These are phyloP conservation scores for Chrysochromulina tobinii DNA, from an alignment of 78 protist genomes.

Conservation along the genomic window DNA sequence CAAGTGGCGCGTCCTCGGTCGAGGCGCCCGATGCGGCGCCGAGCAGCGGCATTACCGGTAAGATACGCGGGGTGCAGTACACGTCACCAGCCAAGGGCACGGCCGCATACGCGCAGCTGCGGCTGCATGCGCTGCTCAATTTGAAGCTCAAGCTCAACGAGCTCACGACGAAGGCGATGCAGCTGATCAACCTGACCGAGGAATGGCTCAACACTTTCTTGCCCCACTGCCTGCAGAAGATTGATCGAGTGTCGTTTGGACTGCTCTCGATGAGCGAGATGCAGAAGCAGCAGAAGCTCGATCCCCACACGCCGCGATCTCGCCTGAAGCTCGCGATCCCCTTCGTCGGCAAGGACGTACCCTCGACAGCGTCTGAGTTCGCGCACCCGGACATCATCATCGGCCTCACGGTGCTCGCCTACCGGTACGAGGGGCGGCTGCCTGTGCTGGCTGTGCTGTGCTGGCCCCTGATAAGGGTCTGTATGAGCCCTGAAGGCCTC, in stretches of 20 bases:
- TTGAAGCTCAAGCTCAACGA: not conserved
- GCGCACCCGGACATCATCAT: slow-evolving; percentile 70
- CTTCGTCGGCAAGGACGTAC: slow-evolving; percentile 65
- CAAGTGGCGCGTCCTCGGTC: no score
- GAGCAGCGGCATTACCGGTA: no score
- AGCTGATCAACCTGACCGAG: not conserved
- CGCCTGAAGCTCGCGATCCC: slow-evolving; percentile 51
- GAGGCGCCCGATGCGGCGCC: no score
- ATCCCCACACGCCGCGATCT: slow-evolving; percentile 49
- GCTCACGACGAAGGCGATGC: not conserved
- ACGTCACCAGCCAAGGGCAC: no score
- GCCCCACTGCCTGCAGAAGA: slow-evolving; percentile 58
- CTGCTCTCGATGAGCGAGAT: not conserved
- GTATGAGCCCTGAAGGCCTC: not conserved
- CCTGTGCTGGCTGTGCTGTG: not conserved
- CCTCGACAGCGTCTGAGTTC: slow-evolving; percentile 51
- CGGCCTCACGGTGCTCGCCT: slow-evolving; percentile 59
- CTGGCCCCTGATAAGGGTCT: not conserved
- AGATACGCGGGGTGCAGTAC: no score
- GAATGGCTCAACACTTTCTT: not conserved
- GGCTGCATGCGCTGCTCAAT: not conserved
- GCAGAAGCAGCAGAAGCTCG: not conserved
- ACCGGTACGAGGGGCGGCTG: slow-evolving; percentile 26
- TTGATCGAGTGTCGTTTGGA: slow-evolving; percentile 64
- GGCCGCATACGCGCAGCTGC: not conserved